Percentiles rank a stretch among this genome's conserved stretches.
Conservation (phyloP, 2,329 filamentous ascomycete species). For the Colletotrichum sp. region DNA sequence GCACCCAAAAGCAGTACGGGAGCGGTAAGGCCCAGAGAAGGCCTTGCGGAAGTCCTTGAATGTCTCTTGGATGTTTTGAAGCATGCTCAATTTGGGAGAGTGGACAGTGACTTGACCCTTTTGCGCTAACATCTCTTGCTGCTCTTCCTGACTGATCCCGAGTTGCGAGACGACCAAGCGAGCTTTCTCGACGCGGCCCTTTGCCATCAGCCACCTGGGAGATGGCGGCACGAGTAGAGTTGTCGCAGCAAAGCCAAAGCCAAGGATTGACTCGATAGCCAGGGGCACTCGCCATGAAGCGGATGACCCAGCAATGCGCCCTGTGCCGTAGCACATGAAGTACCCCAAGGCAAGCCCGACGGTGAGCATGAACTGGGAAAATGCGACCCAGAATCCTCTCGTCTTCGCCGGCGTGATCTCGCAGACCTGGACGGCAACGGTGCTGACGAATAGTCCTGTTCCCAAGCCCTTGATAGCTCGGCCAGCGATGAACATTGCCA, state of each 20-base stretch:
- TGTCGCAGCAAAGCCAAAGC: conserved; percentile 32
- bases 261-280: conserved; percentile 39
- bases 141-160: not conserved
- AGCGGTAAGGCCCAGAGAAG: conserved; percentile 37
- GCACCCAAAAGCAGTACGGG: conserved; percentile 55
- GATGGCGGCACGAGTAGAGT: conserved; percentile 49
- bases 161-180: not conserved
- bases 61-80: conserved; percentile 29
- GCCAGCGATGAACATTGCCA: conserved; percentile 60
- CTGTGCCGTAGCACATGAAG: conserved; percentile 66
- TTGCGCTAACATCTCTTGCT: not conserved
- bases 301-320: conserved; percentile 43
- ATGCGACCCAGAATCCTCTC: conserved; percentile 55
- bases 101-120: conserved; percentile 20
- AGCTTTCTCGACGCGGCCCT: conserved; percentile 48
- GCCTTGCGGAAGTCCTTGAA: conserved; percentile 30
- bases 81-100: conserved; percentile 30
- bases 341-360: conserved; percentile 59
- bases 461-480: conserved; percentile 61
- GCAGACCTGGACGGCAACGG: conserved; percentile 57
- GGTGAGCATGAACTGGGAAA: conserved; percentile 58
- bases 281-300: conserved; percentile 63
- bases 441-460: conserved; percentile 60
- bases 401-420: conserved; percentile 60
- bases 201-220: conserved; percentile 60